Base-by-base conservation (phyloP, 2,329 filamentous ascomycete genomes). In the Cadophora gregata region DNA sequence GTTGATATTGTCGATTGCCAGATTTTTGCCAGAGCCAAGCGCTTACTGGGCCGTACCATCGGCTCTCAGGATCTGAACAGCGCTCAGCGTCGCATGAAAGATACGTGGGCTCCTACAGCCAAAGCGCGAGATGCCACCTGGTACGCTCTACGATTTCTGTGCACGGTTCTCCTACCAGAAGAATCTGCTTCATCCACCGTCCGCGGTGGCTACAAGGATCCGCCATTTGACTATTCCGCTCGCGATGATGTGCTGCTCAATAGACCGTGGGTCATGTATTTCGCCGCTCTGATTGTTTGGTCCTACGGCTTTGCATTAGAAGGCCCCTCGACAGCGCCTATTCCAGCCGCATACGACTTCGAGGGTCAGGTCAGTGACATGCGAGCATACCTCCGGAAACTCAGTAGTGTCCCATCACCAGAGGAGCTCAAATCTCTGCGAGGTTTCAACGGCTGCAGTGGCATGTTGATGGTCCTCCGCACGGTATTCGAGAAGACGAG, bases 1-100 rank as follows among this genome's bases (percentile, higher is more conserved):
- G 93, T 97, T 27, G 95, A 98, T 76, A 93, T 98, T 63, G 92
- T 97, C n/a, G 95, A 98, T 78, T 95, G 93, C 75, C 95, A 98
- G 79, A 96, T 98, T 71, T 97, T 96, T 78, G 96, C 95, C 5
- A 90, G 94, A 9, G 93, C 95, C 1, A 92, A 90, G 72, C 86
- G 94, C 33, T 85, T 97, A 1, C 86, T 98, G 4, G 95, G 96
- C 25, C 89, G 95, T 56, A 89, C 90, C 0, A 96, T 98, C 68
- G 93, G 92, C 0, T 84, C 88, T 1, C 88, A 92, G 69, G 96
- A 98, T 79, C 90, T 96, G 65, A 89, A 85, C 69, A 90, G 88
- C 60, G 93, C 93, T 3, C 88, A 92, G 71, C 86, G 92, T 65
- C 88, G 93, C 70, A 96, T 97, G 90, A 93, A 90, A 70, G 92